phyloP scores from a whole-genome alignment of 192 early-diverging fungal species.

The Coemansia guatemalensis region DNA sequence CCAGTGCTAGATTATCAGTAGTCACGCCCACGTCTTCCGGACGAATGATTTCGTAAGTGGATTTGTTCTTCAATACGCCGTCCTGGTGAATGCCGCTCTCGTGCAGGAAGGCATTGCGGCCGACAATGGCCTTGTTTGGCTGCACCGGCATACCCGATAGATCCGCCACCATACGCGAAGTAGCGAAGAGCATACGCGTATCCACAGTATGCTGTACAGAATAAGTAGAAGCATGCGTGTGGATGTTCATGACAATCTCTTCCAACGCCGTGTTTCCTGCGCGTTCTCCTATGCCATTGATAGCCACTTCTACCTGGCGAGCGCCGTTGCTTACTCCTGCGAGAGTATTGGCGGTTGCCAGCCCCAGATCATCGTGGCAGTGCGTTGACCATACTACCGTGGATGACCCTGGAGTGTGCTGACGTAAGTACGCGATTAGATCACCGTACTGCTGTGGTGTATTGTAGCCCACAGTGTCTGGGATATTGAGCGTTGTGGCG shows the following conservation, averaged over 20 bases:
- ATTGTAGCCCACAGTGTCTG: slow-evolving; percentile 98
- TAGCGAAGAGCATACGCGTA: slow-evolving; percentile 82
- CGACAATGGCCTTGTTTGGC: slow-evolving; percentile 98
- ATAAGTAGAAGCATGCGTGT: slow-evolving; percentile 86
- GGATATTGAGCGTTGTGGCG: slow-evolving; percentile 94
- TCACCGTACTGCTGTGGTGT: slow-evolving; percentile 86
- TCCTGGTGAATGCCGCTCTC: slow-evolving; percentile 99
- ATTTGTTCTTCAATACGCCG: slow-evolving; percentile 94
- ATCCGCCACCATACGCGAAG: slow-evolving; percentile 85
- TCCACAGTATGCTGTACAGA: slow-evolving; percentile 91
- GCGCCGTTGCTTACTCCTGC: slow-evolving; percentile 89
- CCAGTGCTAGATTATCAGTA: slow-evolving; percentile 81
- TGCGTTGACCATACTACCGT: slow-evolving; percentile 89
- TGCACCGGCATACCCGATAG: slow-evolving; percentile 95
- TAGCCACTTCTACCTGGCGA: slow-evolving; percentile 94
- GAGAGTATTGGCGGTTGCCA: slow-evolving; percentile 95
- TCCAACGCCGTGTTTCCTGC: slow-evolving; percentile 97
- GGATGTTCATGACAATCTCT: slow-evolving; percentile 93
- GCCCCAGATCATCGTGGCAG: slow-evolving; percentile 96
- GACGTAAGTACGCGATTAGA: slow-evolving; percentile 79
- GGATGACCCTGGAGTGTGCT: slow-evolving; percentile 69
- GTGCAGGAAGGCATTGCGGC: slow-evolving; percentile 94
- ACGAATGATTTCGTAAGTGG: slow-evolving; percentile 95
- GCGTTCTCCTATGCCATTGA: slow-evolving; percentile 98
- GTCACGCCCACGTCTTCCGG: slow-evolving; percentile 90